Base-by-base conservation (phyloP, 2,329 filamentous ascomycete species). In the Bertia moriformis region DNA sequence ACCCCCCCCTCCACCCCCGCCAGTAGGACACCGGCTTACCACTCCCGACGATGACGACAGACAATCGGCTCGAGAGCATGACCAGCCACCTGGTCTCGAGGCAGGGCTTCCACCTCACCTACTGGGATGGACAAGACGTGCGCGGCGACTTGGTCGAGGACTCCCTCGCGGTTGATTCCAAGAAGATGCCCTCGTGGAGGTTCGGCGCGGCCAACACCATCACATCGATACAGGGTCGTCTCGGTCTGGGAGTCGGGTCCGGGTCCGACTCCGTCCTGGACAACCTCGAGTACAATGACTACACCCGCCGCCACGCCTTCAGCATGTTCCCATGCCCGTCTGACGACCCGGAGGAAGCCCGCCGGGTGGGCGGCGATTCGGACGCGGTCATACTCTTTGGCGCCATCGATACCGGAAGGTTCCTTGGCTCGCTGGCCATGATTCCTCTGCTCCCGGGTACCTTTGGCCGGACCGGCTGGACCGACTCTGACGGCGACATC, bases 311-410 rank as follows among this genome's bases (percentile, higher is more conserved):
- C 40, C 53, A 71, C 7, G 48, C 47, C 35, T 49, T 49, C 39
- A 46, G 55, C 64, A 63, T 42, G 58, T 14, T 7, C 17, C n/a
- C n/a, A n/a, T n/a, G n/a, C n/a, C 10, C 14, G 10, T 10, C 32
- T 15, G 17, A 15, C 10, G 17, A 36, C 14, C 39, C 63, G 40
- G 64, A 68, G 46, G 62, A 69, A 50, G 51, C 62, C 22, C 65
- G 72, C 39, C 66, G 81, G 0, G 76, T 67, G 43, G 77, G 69
- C 1, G 84, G 84, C 24, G 79, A 63, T 47, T n/a, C n/a, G n/a
- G n/a, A n/a, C n/a, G n/a, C n/a, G n/a, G n/a, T n/a, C n/a, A 78
- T 89, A 43, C 62, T 89, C 1, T 91, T 89, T 47, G 84, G 84
- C 29, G 84, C 82, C n/a, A 74, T 88, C 42, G 83, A 89, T 52